Evolutionary conservation across 345 rosid genomes (phyloP).

Genomic region (Aethionema arabicum): DNA sequence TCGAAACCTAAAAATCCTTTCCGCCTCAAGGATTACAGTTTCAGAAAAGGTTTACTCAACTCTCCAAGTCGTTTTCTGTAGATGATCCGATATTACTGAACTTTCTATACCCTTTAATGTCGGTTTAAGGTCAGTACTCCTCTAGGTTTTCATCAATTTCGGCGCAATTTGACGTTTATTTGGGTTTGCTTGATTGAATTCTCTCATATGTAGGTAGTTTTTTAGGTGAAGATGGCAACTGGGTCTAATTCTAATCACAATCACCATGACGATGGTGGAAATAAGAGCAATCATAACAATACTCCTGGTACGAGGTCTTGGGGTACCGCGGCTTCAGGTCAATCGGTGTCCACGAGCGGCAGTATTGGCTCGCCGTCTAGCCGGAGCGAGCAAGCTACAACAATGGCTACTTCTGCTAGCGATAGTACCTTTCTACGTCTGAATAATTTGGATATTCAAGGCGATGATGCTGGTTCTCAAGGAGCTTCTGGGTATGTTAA

Average conservation of each 20-base stretch:
- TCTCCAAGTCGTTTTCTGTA: neutral
- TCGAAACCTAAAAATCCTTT: neutral
- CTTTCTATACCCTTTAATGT: slow-evolving; percentile 1
- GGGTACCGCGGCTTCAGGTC: slow-evolving; percentile 79
- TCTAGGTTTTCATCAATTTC: slow-evolving; percentile 27
- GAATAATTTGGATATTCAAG: slow-evolving; percentile 85
- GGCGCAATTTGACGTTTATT: neutral
- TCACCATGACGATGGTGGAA: slow-evolving; percentile 58
- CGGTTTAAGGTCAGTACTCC: slow-evolving; percentile 36
- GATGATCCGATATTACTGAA: slow-evolving; percentile 25
- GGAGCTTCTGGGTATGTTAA: slow-evolving; percentile 63
- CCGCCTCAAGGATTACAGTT: slow-evolving; percentile 13
- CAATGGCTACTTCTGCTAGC: slow-evolving; percentile 69
- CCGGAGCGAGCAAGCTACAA: slow-evolving; percentile 64
- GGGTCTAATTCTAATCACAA: slow-evolving; percentile 50
- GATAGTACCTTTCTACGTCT: slow-evolving; percentile 62
- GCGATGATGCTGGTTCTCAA: slow-evolving; percentile 89
- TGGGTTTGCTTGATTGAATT: slow-evolving; percentile 8
- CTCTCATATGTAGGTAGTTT: slow-evolving; percentile 15
- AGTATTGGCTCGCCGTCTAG: slow-evolving; percentile 95
- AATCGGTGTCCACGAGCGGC: slow-evolving; percentile 85
- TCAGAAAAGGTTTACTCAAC: slow-evolving; percentile 1
- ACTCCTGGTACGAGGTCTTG: slow-evolving; percentile 69
- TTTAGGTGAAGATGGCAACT: slow-evolving; percentile 42
- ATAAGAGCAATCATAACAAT: slow-evolving; percentile 21